Conservation (phyloP, 805 yeast genomes). For the Starmerella apis region DNA sequence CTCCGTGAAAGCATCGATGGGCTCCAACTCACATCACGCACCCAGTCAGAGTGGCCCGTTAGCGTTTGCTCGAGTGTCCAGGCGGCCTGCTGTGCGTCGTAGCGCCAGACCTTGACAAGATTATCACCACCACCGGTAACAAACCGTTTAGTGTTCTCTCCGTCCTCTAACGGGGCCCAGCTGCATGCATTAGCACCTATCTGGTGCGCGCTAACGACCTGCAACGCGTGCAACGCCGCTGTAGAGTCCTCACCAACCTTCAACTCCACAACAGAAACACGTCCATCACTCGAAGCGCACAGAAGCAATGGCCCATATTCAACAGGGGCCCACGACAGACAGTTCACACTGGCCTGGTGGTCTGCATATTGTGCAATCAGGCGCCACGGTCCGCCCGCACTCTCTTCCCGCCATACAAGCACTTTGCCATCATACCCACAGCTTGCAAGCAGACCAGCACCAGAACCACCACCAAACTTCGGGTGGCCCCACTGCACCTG, state of each 20-base stretch:
- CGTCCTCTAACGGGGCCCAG: constrained; percentile 56
- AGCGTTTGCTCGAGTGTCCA: constrained; percentile 66
- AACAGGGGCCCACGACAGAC: constrained; percentile 94
- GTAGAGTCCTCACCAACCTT: constrained; percentile 64
- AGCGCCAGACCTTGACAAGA: constrained; percentile 82
- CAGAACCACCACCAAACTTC: constrained; percentile 63
- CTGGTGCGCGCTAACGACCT: constrained; percentile 66
- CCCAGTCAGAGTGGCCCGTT: constrained; percentile 96
- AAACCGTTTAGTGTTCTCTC: constrained; percentile 48
- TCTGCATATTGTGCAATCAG: constrained; percentile 75
- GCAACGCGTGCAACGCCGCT: constrained; percentile 24
- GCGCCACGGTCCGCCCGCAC: constrained; percentile 62
- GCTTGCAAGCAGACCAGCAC: constrained; percentile 61
- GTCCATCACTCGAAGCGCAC: constrained; percentile 89
- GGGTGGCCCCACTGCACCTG: constrained; percentile 99
- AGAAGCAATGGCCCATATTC: constrained; percentile 88
- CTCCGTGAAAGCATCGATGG: constrained; percentile 79
- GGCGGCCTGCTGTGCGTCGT: constrained; percentile 43
- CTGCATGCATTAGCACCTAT: constrained; percentile 91
- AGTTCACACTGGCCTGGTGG: constrained; percentile 90
- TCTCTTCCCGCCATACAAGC: constrained; percentile 85
- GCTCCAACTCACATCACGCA: constrained; percentile 97
- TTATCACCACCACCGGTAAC: constrained; percentile 95
- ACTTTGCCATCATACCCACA: constrained; percentile 94
- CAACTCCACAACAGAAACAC: constrained; percentile 81